Evolutionary conservation across 306 rosid genomes (phyloP).

Genomic region (Rosa multiflora): DNA sequence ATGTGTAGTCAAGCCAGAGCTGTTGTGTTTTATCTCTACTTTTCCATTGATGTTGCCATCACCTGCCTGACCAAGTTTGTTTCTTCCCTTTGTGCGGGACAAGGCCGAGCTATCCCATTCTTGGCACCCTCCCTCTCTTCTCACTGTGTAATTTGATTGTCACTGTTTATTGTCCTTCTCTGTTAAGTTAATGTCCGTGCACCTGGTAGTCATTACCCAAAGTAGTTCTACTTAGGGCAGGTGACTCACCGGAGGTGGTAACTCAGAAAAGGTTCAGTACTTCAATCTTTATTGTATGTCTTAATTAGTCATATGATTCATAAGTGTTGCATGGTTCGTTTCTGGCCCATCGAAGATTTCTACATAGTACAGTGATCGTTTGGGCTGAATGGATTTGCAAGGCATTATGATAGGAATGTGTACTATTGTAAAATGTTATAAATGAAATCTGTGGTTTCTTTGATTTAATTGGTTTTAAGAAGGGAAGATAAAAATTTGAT

Average conservation of each 20-base stretch:
- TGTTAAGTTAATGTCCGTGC: constrained; percentile 54
- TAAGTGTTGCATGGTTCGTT: constrained; percentile 33
- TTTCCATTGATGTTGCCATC: constrained; percentile 31
- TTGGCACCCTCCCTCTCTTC: constrained; percentile 32
- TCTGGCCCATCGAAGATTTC: constrained; percentile 18
- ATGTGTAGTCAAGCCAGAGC: constrained; percentile 37
- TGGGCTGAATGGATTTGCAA: constrained; percentile 42
- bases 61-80: constrained; percentile 31
- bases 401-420: constrained; percentile 27
- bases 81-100: constrained; percentile 46
- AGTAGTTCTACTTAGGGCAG: constrained; percentile 47
- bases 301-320: constrained; percentile 23
- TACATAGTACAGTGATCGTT: constrained; percentile 25
- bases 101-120: constrained; percentile 56
- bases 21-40: constrained; percentile 33
- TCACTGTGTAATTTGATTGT: constrained; percentile 43
- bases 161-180: constrained; percentile 36
- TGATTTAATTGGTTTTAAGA: neutral
- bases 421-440: constrained; percentile 28
- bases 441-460: constrained; percentile 32
- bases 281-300: constrained; percentile 30
- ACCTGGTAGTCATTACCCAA: constrained; percentile 81
- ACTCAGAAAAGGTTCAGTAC: constrained; percentile 44
- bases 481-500: neutral
- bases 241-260: constrained; percentile 88